Percentiles rank a stretch among this genome's conserved stretches.
phyloP scores from a whole-genome alignment of 768 basidiomycete genomes.

The Calvatia gigantea region DNA sequence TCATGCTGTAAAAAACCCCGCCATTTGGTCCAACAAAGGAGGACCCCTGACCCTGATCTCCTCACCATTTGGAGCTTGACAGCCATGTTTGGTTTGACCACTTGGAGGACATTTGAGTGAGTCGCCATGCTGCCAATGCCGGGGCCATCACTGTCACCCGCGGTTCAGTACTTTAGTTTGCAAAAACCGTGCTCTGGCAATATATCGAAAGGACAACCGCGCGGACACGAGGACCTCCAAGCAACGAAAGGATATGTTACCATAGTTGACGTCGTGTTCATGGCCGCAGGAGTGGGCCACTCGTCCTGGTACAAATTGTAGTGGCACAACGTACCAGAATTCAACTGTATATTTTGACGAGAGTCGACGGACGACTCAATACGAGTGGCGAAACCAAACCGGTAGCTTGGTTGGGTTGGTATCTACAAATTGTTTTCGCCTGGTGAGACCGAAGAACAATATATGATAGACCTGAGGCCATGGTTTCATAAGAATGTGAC shows the following conservation, averaged over 20 bases:
- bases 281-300: no score
- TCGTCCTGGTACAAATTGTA: no score
- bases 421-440: no score
- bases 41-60: constrained; percentile 18
- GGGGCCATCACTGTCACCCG: not conserved
- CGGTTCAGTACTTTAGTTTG: not conserved
- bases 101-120: not conserved
- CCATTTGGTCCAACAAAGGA: constrained; percentile 28
- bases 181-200: not conserved
- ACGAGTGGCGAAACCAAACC: no score
- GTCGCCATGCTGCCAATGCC: not conserved
- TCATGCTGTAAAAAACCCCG: constrained; percentile 33
- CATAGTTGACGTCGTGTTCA: not conserved
- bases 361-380: no score
- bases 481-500: no score
- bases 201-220: no score
- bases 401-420: no score
- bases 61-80: not conserved
- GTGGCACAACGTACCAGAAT: no score
- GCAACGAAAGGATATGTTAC: not conserved
- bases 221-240: not conserved
- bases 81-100: not conserved
- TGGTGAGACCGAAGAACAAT: no score
- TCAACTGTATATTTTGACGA: no score
- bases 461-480: no score